Conservation (phyloP, 2,329 filamentous ascomycete species). For the Aspergillus pseudotamarii region DNA sequence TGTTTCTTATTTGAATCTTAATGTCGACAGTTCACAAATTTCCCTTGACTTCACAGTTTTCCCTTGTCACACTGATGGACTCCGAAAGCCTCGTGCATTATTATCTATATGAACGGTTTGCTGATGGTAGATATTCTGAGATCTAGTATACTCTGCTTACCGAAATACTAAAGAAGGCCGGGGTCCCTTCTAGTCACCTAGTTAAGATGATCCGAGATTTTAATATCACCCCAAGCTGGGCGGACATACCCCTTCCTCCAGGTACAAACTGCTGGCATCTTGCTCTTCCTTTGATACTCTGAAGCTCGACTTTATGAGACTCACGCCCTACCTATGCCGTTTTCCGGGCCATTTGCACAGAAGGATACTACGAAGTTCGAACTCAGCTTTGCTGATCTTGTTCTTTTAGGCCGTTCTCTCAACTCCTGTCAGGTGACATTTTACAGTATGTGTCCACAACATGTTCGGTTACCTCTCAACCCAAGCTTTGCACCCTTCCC, state of each 20-base stretch:
- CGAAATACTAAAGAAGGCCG: slow-evolving; percentile 45
- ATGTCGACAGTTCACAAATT: neutral
- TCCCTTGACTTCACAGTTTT: neutral
- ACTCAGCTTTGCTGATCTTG: slow-evolving; percentile 17
- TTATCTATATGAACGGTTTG: neutral
- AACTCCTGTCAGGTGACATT: slow-evolving; percentile 42
- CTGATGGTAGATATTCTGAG: slow-evolving; percentile 7
- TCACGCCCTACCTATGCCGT: slow-evolving; percentile 1
- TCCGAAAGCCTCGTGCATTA: neutral
- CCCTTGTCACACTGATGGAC: neutral
- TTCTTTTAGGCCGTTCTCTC: slow-evolving; percentile 40
- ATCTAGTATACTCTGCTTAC: slow-evolving; percentile 45
- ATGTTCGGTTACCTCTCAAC: slow-evolving; percentile 22
- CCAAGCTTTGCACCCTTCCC: slow-evolving; percentile 20
- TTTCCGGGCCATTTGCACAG: neutral
- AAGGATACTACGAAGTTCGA: neutral
- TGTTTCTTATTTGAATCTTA: neutral
- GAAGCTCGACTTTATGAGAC: slow-evolving; percentile 1
- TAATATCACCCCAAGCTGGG: slow-evolving; percentile 41
- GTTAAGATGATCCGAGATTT: slow-evolving; percentile 43
- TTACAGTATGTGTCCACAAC: slow-evolving; percentile 34
- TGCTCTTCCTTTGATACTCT: slow-evolving; percentile 7
- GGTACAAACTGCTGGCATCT: slow-evolving; percentile 34
- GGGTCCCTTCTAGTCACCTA: slow-evolving; percentile 40
- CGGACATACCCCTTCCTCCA: slow-evolving; percentile 46